Base-by-base conservation (phyloP, 768 basidiomycete genomes). In the Pulveroboletus sp. region DNA sequence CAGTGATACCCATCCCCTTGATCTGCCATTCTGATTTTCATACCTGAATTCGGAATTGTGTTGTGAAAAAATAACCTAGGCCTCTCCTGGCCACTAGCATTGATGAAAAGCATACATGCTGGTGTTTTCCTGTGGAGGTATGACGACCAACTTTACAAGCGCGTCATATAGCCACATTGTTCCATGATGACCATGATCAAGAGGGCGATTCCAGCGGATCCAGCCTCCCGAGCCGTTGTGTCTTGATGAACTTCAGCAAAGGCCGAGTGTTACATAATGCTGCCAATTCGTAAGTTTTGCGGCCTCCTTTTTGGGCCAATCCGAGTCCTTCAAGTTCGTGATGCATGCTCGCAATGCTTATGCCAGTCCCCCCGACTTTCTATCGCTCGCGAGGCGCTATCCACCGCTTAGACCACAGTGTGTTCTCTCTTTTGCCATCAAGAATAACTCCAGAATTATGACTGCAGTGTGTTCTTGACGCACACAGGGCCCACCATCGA, bases 351-450 rank as follows among this genome's bases (percentile, higher is more conserved):
- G 72, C 6, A 83, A 80, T 57, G 68, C 66, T 3, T 84, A 84
- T 56, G 55, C 54, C 0, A 56, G 49, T 0, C 71, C 73, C 0
- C 76, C 81, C 0, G 79, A 91, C 65, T 93, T 93, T 57, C 45
- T 58, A 1, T 58, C 61, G 14, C 73, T 94, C 6, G 83, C 85
- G 0, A 64, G 70, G 10, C 68, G 65, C 1, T 85, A 84, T 63
- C 79, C 82, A 0, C 67, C 77, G 2, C 73, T 92, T 19, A 68
- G 71, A 50, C 69, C 71, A 9, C 72, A 77, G 87, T 89, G 56
- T 30, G 80, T 63, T 20, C 26, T 29, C 27, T 4, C 13, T 12
- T 31, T 29, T 29, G 27, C 6, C 6, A 12, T 29, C 27, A n/a
- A 12, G 27, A 29, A 12, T 34, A 27, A 39, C 34, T 16, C 14